These are phyloP conservation scores for Marasmius fiardii DNA, from an alignment of 1,284 basidiomycete species.

Conservation along the genomic window DNA sequence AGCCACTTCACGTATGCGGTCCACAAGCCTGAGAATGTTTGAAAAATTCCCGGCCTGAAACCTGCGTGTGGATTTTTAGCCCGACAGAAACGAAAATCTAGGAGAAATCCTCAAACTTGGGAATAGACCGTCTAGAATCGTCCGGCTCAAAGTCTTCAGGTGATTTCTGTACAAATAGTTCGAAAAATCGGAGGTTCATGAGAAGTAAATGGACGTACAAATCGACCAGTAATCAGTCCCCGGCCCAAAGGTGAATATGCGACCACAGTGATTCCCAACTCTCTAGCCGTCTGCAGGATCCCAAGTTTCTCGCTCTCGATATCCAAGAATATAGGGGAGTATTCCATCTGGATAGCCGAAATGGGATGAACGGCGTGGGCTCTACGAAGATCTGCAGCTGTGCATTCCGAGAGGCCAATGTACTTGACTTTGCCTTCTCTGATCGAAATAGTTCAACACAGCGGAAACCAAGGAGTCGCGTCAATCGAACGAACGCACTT, in stretches of 20 bases:
- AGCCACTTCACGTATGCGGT: slow-evolving; percentile 31
- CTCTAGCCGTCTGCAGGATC: slow-evolving; percentile 33
- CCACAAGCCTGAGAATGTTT: slow-evolving; percentile 37
- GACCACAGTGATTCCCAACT: slow-evolving; percentile 39
- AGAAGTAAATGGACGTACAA: slow-evolving; percentile 2
- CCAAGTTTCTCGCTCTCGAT: slow-evolving; percentile 37
- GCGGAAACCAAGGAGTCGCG: too few species aligned
- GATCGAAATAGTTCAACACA: too few species aligned
- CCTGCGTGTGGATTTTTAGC: slow-evolving; percentile 7
- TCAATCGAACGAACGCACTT: slow-evolving; percentile 34
- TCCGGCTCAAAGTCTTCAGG: slow-evolving; percentile 48
- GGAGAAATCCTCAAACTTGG: slow-evolving; percentile 24
- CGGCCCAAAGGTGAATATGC: slow-evolving; percentile 34
- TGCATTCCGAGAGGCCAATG: slow-evolving; percentile 47
- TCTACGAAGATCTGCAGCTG: slow-evolving; percentile 34
- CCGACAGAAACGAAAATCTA: not conserved
- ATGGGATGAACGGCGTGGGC: slow-evolving; percentile 49
- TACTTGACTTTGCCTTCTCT: slow-evolving; percentile 48
- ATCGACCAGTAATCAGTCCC: slow-evolving; percentile 14
- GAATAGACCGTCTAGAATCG: slow-evolving; percentile 39
- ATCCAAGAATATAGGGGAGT: slow-evolving; percentile 47
- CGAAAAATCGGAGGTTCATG: not conserved
- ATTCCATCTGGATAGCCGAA: slow-evolving; percentile 49
- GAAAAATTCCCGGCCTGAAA: slow-evolving; percentile 37
- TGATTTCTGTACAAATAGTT: too few species aligned